Conservation (phyloP, 495 filamentous ascomycete genomes). For the Clohesyomyces aquaticus region DNA sequence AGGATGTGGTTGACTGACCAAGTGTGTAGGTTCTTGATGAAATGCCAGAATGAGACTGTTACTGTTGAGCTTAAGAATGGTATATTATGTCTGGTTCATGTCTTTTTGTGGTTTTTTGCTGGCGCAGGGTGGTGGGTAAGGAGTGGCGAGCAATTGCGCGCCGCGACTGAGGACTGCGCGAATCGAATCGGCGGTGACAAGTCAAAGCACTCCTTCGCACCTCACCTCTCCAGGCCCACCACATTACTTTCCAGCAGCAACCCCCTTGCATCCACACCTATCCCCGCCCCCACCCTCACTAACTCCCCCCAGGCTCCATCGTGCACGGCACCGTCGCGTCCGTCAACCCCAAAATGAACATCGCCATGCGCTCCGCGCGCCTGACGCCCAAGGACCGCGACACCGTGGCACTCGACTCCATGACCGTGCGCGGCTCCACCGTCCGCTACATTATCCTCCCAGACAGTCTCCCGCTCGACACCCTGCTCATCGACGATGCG, state of each 20-base stretch:
- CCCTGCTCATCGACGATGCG: slow-evolving; percentile 90
- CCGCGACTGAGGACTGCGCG: neutral
- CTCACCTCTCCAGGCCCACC: too few relatives aligned
- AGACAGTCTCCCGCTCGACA: slow-evolving; percentile 91
- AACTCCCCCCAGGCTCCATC: slow-evolving; percentile 77
- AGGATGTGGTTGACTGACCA: slow-evolving; percentile 42
- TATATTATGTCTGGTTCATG: slow-evolving; percentile 50
- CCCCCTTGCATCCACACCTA: neutral
- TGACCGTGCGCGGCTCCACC: slow-evolving; percentile 91
- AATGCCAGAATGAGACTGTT: slow-evolving; percentile 96
- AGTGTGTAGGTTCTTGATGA: slow-evolving; percentile 89
- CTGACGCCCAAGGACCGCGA: slow-evolving; percentile 87
- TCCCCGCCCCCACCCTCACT: too few relatives aligned
- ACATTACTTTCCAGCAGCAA: neutral
- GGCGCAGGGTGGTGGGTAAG: neutral
- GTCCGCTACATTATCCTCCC: slow-evolving; percentile 94
- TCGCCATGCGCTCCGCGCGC: slow-evolving; percentile 72
- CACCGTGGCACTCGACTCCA: slow-evolving; percentile 84
- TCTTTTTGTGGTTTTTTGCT: slow-evolving; percentile 4
- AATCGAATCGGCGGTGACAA: neutral
- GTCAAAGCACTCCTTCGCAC: too few relatives aligned
- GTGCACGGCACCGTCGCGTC: slow-evolving; percentile 93
- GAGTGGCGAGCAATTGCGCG: neutral
- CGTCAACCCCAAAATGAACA: slow-evolving; percentile 97
- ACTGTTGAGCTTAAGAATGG: slow-evolving; percentile 98